Evolutionary conservation across 176 grass and related monocot genomes (phyloP).

Genomic region (Musa beccarii): DNA sequence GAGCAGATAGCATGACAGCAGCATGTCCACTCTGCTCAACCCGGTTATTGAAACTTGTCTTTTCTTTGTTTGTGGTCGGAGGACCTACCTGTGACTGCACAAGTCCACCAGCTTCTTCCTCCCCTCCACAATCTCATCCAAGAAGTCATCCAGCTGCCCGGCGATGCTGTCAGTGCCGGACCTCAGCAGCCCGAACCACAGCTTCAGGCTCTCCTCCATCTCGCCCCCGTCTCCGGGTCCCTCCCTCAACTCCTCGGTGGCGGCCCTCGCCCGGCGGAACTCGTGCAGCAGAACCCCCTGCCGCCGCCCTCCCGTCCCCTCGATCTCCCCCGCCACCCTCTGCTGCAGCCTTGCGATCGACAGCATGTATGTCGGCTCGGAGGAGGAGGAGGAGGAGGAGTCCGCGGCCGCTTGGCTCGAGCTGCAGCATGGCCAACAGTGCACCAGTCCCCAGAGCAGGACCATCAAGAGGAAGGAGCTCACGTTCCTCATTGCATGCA

Average conservation of each 20-base stretch:
- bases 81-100: conserved; percentile 42
- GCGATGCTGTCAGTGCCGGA: conserved; percentile 67
- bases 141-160: conserved; percentile 73
- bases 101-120: conserved; percentile 83
- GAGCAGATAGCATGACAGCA: not conserved
- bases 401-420: not conserved
- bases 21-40: not conserved
- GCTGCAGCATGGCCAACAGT: conserved; percentile 31
- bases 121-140: conserved; percentile 85
- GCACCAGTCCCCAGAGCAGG: conserved; percentile 67
- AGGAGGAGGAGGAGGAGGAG: not conserved
- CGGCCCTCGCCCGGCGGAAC: conserved; percentile 46
- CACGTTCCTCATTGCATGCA: conserved; percentile 63
- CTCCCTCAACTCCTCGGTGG: conserved; percentile 37
- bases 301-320: not conserved
- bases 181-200: conserved; percentile 48
- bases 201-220: conserved; percentile 34
- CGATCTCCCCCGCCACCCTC: conserved; percentile 39
- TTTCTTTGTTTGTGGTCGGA: not conserved
- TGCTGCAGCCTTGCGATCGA: conserved; percentile 57
- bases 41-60: not conserved
- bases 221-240: no score
- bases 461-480: conserved; percentile 61
- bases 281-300: conserved; percentile 66
- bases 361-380: conserved; percentile 45